A percentile compares a stretch with the other conserved stretches of the same genome.
phyloP scores from a whole-genome alignment of 140 eudicot species.

The Stevia rebaudiana region DNA sequence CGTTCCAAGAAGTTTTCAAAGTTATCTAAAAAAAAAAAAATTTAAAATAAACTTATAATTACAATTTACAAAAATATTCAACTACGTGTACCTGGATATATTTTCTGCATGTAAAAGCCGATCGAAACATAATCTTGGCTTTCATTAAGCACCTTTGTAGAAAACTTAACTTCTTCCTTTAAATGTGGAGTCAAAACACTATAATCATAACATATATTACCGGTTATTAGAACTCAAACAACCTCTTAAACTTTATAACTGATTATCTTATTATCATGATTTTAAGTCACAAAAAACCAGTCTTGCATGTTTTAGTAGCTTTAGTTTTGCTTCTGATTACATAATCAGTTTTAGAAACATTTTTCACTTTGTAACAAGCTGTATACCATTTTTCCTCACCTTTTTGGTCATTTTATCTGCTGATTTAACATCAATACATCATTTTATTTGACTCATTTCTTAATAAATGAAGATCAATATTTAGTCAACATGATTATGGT shows the following conservation, averaged over 20 bases:
- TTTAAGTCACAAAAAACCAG: background rate
- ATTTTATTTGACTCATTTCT: background rate
- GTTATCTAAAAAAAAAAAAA: conserved; percentile 50
- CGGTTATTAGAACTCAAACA: background rate
- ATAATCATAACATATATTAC: conserved; percentile 4
- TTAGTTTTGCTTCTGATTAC: background rate
- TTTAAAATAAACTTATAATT: background rate
- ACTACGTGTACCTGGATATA: conserved; percentile 67
- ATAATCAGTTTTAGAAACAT: background rate
- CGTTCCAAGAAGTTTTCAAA: conserved; percentile 83
- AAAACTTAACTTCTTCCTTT: conserved; percentile 79
- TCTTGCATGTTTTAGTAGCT: background rate
- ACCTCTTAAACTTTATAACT: background rate
- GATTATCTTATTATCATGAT: background rate
- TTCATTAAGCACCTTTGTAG: conserved; percentile 67
- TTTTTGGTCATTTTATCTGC: background rate
- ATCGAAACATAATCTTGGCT: conserved; percentile 70
- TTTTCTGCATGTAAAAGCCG: conserved; percentile 77
- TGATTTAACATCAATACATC: background rate
- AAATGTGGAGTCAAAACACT: conserved; percentile 96
- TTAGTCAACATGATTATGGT: conserved; percentile 1
- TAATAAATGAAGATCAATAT: background rate
- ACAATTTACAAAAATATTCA: background rate
- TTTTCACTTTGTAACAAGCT: background rate
- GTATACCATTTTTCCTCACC: background rate